Base-by-base conservation (phyloP, 306 rosid genomes). In the Hylodesmum podocarpum region DNA sequence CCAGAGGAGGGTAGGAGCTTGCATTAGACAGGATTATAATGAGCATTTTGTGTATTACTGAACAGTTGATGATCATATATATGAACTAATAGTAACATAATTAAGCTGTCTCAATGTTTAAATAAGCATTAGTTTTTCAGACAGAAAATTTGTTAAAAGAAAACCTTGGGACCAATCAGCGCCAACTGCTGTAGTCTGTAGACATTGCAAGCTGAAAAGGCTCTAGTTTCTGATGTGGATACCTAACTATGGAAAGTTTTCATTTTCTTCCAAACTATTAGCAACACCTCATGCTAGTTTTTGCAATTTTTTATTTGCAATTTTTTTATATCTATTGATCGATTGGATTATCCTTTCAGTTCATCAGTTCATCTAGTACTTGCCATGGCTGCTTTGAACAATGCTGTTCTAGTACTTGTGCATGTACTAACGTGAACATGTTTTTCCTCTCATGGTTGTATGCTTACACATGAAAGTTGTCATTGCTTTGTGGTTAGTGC, bases 341-440 rank as follows among this genome's bases (percentile, higher is more conserved):
- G 37, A 47, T 18, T 70, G 24, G 62, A 15, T 46, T 70, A 21
- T 70, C 72, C 72, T 62, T 55, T 76, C 54, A 47, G 43, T 66
- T 75, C 24, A 63, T 76, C 54, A 47, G 43, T 66, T 75, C 24
- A 63, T 66, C 40, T 68, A 22, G 49, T 76, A 28, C 73, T 53
- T 77, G 71, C 68, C 62, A 72, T 66, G 36, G 54, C 40, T 58
- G 70, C 79, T 75, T 50, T 49, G 69, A 72, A 76, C 66, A 76
- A 54, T 63, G 33, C 6, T 71, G 65, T 72, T 77, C 46, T 14
- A 46, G 51, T 58, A 27, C 70, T 51, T 68, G 51, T 80, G 27
- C 73, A 34, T 78, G 22, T 65, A 27, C 28, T 57, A 51, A 75
- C 50, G 39, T 29, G 75, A 54, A 36, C 55, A 55, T 70, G 55